Evolutionary conservation across 768 basidiomycete species (phyloP).

Genomic region (Rhizopogon sp.): DNA sequence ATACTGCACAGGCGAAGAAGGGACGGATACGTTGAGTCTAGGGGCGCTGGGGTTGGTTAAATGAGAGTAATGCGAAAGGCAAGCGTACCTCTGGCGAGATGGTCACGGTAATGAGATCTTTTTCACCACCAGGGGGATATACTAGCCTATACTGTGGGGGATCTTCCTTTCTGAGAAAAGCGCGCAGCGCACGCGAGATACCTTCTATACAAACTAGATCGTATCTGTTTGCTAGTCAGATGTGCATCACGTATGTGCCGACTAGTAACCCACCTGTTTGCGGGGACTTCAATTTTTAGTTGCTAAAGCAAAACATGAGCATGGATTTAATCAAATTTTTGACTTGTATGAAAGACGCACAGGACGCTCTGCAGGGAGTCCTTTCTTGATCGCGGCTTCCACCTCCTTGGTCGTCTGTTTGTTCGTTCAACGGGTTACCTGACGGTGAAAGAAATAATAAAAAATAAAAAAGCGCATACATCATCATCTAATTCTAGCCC

Average conservation of each 20-base stretch:
- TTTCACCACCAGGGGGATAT: conserved; percentile 66
- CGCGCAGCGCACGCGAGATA: conserved; percentile 77
- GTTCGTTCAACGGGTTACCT: conserved; percentile 1
- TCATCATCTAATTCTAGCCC: conserved; percentile 98
- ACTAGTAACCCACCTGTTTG: conserved; percentile 67
- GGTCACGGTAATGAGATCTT: conserved; percentile 58
- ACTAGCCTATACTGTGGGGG: conserved; percentile 71
- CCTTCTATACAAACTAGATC: conserved; percentile 98
- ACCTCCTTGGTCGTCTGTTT: conserved; percentile 87
- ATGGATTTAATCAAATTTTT: too few relatives aligned
- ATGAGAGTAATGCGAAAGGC: neutral
- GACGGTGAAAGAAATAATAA: neutral
- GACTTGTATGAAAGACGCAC: conserved; percentile 31
- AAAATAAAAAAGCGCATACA: conserved; percentile 42
- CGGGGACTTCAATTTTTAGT: conserved; percentile 98
- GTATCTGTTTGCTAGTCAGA: conserved; percentile 53
- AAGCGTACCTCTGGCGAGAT: conserved; percentile 66
- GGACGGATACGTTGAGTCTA: conserved; percentile 84
- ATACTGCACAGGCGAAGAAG: conserved; percentile 84
- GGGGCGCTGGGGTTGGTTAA: neutral
- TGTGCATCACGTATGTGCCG: conserved; percentile 1
- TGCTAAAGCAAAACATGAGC: conserved; percentile 45
- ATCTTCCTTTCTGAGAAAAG: conserved; percentile 69
- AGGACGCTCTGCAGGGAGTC: conserved; percentile 79
- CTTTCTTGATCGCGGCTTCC: conserved; percentile 75